Conservation (phyloP, 495 filamentous ascomycete genomes). For the Penicillium parvum region DNA sequence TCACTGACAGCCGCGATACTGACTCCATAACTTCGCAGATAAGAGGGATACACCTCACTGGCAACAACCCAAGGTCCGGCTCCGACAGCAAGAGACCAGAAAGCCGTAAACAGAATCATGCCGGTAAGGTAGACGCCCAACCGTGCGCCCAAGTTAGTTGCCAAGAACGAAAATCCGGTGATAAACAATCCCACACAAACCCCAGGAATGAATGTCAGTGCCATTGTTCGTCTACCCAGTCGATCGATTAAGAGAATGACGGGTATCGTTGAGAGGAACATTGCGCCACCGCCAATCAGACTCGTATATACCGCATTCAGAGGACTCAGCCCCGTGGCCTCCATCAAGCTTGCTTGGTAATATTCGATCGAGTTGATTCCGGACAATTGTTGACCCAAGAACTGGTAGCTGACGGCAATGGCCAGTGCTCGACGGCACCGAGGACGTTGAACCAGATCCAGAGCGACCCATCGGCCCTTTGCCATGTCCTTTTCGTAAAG, state of each 20-base stretch:
- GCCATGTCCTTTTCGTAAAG: conserved; percentile 1
- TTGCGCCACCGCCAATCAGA: conserved; percentile 1
- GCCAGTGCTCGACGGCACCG: not conserved
- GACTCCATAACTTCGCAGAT: conserved; percentile 1
- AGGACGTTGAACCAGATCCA: conserved; percentile 1
- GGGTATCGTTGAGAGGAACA: not conserved
- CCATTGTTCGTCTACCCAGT: conserved; percentile 1
- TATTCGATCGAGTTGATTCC: conserved; percentile 2
- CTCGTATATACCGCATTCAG: not conserved
- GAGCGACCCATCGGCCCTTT: conserved; percentile 1
- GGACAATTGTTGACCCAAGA: not conserved
- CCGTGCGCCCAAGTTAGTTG: not conserved
- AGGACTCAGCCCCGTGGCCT: conserved; percentile 1
- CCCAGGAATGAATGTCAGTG: not conserved
- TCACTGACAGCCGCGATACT: conserved; percentile 1
- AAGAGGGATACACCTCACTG: conserved; percentile 1
- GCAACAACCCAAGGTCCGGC: conserved; percentile 1
- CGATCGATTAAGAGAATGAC: not conserved
- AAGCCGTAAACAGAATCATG: not conserved
- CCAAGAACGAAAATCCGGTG: conserved; percentile 1
- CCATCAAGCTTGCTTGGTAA: conserved; percentile 1
- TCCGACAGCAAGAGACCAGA: conserved; percentile 2
- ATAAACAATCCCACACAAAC: not conserved
- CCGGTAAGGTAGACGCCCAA: not conserved
- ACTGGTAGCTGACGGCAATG: conserved; percentile 1